phyloP scores from a whole-genome alignment of 2,329 filamentous ascomycete genomes.

The Colletotrichum cuscutae region DNA sequence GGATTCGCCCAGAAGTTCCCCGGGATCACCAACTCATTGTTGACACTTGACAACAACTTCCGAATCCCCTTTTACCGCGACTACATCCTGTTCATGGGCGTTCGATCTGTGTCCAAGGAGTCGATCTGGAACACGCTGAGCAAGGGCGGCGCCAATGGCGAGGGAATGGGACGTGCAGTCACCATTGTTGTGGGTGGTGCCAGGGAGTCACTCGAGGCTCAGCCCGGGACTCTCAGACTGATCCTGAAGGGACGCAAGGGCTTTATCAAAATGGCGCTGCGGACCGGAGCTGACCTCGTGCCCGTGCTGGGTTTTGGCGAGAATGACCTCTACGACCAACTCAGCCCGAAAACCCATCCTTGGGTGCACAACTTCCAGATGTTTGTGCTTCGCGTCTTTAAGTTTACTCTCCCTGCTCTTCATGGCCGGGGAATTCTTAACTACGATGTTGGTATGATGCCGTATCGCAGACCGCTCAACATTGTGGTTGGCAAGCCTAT shows the following conservation, averaged over 20 bases:
- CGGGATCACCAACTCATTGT: constrained; percentile 90
- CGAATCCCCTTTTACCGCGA: constrained; percentile 93
- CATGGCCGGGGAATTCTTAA: constrained; percentile 95
- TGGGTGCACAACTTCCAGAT: constrained; percentile 84
- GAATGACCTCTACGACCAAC: constrained; percentile 94
- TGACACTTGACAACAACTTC: constrained; percentile 97
- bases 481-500: constrained; percentile 90
- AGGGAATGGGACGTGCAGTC: constrained; percentile 94
- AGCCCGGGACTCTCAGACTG: constrained; percentile 79
- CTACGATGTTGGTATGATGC: constrained; percentile 96
- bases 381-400: constrained; percentile 84
- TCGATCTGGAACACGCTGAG: constrained; percentile 90
- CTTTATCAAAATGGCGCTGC: constrained; percentile 92
- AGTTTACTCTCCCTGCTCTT: constrained; percentile 91
- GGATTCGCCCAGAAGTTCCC: constrained; percentile 90
- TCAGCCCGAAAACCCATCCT: constrained; percentile 81
- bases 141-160: constrained; percentile 78
- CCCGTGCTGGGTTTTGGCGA: constrained; percentile 94
- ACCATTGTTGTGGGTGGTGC: constrained; percentile 96
- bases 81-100: constrained; percentile 88
- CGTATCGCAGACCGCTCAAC: constrained; percentile 87
- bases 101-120: constrained; percentile 89
- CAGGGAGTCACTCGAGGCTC: constrained; percentile 88
- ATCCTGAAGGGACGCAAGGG: constrained; percentile 88
- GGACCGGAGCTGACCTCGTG: constrained; percentile 92